phyloP scores from a whole-genome alignment of 129 eudicot species.

The Rutidosis leptorrhynchoides region DNA sequence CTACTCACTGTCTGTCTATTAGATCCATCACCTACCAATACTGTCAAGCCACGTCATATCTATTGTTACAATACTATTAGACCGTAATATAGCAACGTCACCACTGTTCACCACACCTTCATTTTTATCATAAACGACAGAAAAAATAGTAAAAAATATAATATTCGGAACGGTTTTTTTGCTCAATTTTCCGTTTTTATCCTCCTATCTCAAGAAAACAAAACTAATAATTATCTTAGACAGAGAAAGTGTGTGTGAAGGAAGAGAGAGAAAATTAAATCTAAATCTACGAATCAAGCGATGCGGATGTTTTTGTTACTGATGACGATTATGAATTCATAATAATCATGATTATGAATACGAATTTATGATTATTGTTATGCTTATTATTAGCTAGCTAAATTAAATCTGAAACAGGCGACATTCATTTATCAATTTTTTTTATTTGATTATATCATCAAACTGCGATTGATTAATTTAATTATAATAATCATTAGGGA shows the following conservation, averaged over 20 bases:
- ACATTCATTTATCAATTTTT: slow-evolving; percentile 22
- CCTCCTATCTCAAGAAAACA: slow-evolving; percentile 12
- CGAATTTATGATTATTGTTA: too few relatives aligned
- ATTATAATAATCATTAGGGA: slow-evolving; percentile 22
- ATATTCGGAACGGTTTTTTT: slow-evolving; percentile 32
- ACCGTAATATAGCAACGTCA: not conserved
- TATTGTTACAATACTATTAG: not conserved
- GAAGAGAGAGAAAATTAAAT: slow-evolving; percentile 24
- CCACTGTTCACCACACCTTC: not conserved
- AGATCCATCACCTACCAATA: slow-evolving; percentile 11
- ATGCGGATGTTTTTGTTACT: slow-evolving; percentile 11
- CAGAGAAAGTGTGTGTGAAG: slow-evolving; percentile 27
- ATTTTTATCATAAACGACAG: slow-evolving; percentile 24
- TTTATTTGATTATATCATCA: slow-evolving; percentile 17
- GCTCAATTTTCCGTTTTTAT: slow-evolving; percentile 32
- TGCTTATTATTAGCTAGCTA: slow-evolving; percentile 22
- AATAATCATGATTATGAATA: slow-evolving; percentile 3
- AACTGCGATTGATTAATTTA: slow-evolving; percentile 33
- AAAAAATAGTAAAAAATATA: slow-evolving; percentile 17
- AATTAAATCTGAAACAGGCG: slow-evolving; percentile 29
- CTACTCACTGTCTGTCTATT: slow-evolving; percentile 14
- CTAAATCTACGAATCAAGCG: slow-evolving; percentile 32
- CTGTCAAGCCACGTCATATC: not conserved
- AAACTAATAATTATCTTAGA: slow-evolving; percentile 7
- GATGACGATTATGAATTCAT: slow-evolving; percentile 31